Evolutionary conservation across 192 early-diverging fungal genomes (phyloP).

Genomic region (Backusella morwellensis): DNA sequence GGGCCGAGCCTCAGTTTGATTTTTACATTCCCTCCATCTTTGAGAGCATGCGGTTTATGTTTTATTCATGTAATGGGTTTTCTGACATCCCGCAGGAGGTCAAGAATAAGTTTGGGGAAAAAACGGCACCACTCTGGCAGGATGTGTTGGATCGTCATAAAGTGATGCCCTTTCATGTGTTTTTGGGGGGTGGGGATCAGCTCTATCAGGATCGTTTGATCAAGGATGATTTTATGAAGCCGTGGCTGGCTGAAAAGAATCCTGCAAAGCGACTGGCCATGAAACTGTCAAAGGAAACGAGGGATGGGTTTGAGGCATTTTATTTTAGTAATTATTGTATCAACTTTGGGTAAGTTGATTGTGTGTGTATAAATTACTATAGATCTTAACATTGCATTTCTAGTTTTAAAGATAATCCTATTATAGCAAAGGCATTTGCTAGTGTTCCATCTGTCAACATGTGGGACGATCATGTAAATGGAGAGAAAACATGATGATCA

Average conservation of each 20-base stretch:
- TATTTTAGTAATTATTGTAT: conserved; percentile 30
- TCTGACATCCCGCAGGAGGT: conserved; percentile 47
- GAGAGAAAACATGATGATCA: background rate
- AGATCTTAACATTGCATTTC: background rate
- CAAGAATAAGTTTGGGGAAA: conserved; percentile 42
- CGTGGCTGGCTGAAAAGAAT: conserved; percentile 47
- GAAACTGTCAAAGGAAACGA: conserved; percentile 12
- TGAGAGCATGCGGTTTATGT: conserved; percentile 61
- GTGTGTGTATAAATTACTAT: background rate
- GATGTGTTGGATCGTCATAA: conserved; percentile 61
- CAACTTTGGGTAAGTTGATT: conserved; percentile 23
- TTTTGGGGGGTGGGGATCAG: conserved; percentile 75
- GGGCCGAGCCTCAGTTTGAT: conserved; percentile 42
- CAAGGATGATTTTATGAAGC: conserved; percentile 51
- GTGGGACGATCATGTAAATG: conserved; percentile 76
- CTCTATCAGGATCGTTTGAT: conserved; percentile 63
- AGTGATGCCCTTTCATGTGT: conserved; percentile 60
- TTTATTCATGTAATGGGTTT: conserved; percentile 73
- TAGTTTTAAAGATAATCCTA: conserved; percentile 14
- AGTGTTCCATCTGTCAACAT: conserved; percentile 71
- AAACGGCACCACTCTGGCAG: conserved; percentile 59
- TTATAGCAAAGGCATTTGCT: conserved; percentile 65
- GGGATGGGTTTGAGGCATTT: conserved; percentile 29
- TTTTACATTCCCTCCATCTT: conserved; percentile 43
- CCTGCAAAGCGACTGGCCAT: conserved; percentile 25